phyloP scores from a whole-genome alignment of 176 grass and related monocot species.

The Eleusine coracana region DNA sequence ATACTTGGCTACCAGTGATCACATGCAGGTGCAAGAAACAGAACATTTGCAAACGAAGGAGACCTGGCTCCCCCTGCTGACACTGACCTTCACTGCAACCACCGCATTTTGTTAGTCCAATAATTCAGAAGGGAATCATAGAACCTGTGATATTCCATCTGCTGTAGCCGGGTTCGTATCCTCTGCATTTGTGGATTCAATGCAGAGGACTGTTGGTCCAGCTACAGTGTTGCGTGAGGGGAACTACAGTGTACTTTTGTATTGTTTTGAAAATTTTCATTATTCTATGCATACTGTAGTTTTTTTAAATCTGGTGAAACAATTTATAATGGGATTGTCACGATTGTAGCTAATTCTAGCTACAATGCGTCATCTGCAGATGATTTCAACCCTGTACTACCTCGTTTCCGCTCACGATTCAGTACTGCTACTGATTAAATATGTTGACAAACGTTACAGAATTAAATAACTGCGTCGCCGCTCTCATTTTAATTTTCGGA shows the following conservation, averaged over 20 bases:
- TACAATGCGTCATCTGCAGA: too few relatives aligned
- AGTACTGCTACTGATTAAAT: neutral
- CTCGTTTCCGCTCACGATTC: neutral
- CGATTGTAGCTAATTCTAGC: too few relatives aligned
- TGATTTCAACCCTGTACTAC: neutral
- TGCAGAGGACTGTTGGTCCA: too few relatives aligned
- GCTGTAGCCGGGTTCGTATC: too few relatives aligned
- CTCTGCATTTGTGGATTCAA: too few relatives aligned
- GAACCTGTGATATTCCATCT: neutral
- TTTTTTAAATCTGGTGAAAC: too few relatives aligned
- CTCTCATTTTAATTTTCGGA: neutral
- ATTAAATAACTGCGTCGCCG: neutral
- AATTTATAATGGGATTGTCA: too few relatives aligned
- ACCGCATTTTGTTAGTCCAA: conserved; percentile 10
- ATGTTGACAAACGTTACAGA: neutral
- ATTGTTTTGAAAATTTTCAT: too few relatives aligned
- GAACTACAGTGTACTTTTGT: too few relatives aligned
- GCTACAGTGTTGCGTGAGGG: too few relatives aligned
- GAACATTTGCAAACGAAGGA: neutral
- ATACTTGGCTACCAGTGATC: neutral
- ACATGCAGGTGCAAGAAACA: neutral
- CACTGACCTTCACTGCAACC: conserved; percentile 31
- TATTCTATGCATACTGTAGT: too few relatives aligned
- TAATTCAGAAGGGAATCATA: conserved; percentile 8
- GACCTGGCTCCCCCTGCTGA: conserved; percentile 27